phyloP scores from a whole-genome alignment of 2,329 filamentous ascomycete genomes.

The Diaporthe ilicicola region DNA sequence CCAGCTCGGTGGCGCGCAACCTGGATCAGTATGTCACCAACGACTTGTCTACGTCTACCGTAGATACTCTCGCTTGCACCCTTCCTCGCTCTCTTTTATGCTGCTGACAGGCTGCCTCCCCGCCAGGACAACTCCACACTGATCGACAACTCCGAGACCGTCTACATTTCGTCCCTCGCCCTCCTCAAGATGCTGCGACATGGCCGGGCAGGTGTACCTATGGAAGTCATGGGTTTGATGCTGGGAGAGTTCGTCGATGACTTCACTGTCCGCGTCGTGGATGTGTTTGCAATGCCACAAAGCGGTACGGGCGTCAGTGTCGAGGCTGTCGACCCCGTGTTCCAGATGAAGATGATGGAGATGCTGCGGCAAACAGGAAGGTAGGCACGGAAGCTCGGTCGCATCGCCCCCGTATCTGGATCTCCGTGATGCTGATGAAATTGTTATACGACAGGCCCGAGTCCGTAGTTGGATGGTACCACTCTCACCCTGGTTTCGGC shows the following conservation, averaged over 20 bases:
- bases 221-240: slow-evolving; percentile 99
- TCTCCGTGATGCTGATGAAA: neutral
- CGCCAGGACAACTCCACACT: slow-evolving; percentile 84
- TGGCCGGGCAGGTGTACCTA: slow-evolving; percentile 95
- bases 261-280: slow-evolving; percentile 97
- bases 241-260: slow-evolving; percentile 98
- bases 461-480: slow-evolving; percentile 98
- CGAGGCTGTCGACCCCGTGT: slow-evolving; percentile 97
- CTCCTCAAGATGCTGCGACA: slow-evolving; percentile 99
- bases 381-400: slow-evolving; percentile 56
- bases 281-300: slow-evolving; percentile 99
- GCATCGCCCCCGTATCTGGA: neutral
- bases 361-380: slow-evolving; percentile 98
- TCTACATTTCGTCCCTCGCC: slow-evolving; percentile 97
- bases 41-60: neutral
- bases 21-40: slow-evolving; percentile 64
- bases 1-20: slow-evolving; percentile 69
- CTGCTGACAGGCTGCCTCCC: slow-evolving; percentile 31
- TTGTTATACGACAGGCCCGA: slow-evolving; percentile 72
- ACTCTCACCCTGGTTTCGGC: slow-evolving; percentile 98
- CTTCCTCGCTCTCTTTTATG: neutral
- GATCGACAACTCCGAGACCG: slow-evolving; percentile 98
- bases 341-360: slow-evolving; percentile 99
- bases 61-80: neutral
- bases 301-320: slow-evolving; percentile 98